Percentiles rank a stretch among this genome's conserved stretches.
phyloP scores from a whole-genome alignment of 345 rosid genomes.

The Brassica cretica region DNA sequence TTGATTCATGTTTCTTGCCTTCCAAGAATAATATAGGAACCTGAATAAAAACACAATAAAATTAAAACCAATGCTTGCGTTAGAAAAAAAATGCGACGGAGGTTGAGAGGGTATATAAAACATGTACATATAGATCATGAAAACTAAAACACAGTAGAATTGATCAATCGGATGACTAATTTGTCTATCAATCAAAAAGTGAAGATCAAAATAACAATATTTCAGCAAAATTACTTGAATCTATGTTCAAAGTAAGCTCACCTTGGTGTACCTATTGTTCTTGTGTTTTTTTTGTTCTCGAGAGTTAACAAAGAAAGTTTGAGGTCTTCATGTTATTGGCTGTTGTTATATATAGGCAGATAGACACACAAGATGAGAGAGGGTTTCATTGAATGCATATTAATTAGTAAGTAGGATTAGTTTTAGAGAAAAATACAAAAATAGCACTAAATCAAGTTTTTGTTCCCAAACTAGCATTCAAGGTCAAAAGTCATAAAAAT shows the following conservation, averaged over 20 bases:
- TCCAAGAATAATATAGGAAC: slow-evolving; percentile 17
- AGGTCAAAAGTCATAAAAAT: too few species aligned
- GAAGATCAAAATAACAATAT: neutral
- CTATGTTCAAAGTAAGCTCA: slow-evolving; percentile 20
- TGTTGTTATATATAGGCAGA: slow-evolving; percentile 22
- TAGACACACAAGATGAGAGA: slow-evolving; percentile 16
- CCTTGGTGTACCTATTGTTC: slow-evolving; percentile 28
- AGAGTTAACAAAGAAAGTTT: slow-evolving; percentile 21
- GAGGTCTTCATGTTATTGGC: slow-evolving; percentile 26
- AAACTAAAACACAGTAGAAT: neutral
- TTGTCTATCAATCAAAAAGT: neutral
- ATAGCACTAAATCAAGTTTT: too few species aligned
- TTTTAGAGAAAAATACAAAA: too few species aligned
- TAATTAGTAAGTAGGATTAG: slow-evolving; percentile 21
- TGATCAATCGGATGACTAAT: neutral
- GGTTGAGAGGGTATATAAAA: neutral
- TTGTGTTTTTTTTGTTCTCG: slow-evolving; percentile 21
- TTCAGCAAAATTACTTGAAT: slow-evolving; percentile 1
- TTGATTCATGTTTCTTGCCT: slow-evolving; percentile 37
- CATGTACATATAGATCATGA: neutral
- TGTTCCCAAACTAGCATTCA: too few species aligned
- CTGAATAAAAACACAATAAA: slow-evolving; percentile 13
- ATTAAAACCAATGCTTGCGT: neutral
- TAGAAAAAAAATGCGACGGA: neutral
- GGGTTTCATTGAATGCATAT: slow-evolving; percentile 14